phyloP scores from a whole-genome alignment of 2,329 filamentous ascomycete genomes.

The Gyromitra esculenta region DNA sequence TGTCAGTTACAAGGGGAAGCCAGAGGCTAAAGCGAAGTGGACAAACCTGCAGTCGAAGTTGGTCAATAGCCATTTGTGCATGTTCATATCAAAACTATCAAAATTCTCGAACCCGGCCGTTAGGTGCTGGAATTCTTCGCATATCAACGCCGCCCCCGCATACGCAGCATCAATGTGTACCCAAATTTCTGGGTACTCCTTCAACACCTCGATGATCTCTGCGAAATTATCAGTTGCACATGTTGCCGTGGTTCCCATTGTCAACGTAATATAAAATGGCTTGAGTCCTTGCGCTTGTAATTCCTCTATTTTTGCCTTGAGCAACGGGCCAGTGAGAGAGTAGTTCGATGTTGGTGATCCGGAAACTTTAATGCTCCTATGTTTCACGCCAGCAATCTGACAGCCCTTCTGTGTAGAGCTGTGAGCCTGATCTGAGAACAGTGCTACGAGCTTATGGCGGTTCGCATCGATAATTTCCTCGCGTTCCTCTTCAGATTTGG shows the following conservation, averaged over 20 bases:
- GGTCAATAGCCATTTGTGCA: slow-evolving; percentile 96
- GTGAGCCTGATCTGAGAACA: slow-evolving; percentile 82
- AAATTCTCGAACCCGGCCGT: slow-evolving; percentile 71
- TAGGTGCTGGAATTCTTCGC: slow-evolving; percentile 80
- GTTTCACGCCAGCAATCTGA: slow-evolving; percentile 84
- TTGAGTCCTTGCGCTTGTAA: slow-evolving; percentile 75
- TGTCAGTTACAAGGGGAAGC: background rate
- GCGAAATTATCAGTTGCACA: slow-evolving; percentile 86
- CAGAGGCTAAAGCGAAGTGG: background rate
- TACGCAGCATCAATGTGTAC: slow-evolving; percentile 95
- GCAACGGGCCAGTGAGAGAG: slow-evolving; percentile 72
- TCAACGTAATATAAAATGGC: slow-evolving; percentile 87
- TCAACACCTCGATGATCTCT: slow-evolving; percentile 70
- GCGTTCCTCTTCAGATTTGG: slow-evolving; percentile 65
- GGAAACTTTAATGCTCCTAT: slow-evolving; percentile 71
- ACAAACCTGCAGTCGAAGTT: slow-evolving; percentile 80
- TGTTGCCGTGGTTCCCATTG: slow-evolving; percentile 82
- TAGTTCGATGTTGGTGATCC: slow-evolving; percentile 68
- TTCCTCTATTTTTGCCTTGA: slow-evolving; percentile 71
- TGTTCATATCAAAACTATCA: slow-evolving; percentile 92
- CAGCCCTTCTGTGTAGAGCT: slow-evolving; percentile 88
- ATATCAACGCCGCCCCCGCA: slow-evolving; percentile 83
- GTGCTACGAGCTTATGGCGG: slow-evolving; percentile 77
- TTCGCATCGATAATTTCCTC: slow-evolving; percentile 76
- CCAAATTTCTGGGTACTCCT: slow-evolving; percentile 72